Base-by-base conservation (phyloP, 495 filamentous ascomycete genomes). In the Extremus antarcticus region DNA sequence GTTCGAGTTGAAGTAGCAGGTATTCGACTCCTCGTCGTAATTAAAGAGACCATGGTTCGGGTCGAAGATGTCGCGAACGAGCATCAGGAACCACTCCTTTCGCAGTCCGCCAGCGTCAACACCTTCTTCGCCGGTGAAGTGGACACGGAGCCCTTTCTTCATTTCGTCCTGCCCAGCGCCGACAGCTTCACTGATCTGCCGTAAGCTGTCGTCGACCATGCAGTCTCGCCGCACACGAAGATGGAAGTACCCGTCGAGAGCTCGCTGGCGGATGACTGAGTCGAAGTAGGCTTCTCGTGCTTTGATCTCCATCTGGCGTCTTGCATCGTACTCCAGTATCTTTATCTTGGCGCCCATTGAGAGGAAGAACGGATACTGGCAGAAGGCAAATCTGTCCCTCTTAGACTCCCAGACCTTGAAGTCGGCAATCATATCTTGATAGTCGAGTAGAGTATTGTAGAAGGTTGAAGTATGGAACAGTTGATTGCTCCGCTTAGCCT, bases 61-160 rank as follows among this genome's bases (percentile, higher is more conserved):
- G 63, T 94, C 89, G 68, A 95, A 95, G 23, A 97, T 80, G 63
- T 97, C 90, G 55, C 91, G 76, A 17, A 94, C 87, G 17, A 97
- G 79, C 50, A 95, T 76, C 35, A 95, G 72, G 63, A 97, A 97
- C 91, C 91, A 97, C 69, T 97, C 90, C 66, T 97, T 97, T 47
- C 89, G 80, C 25, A 94, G 76, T 3, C 90, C 90, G 24, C 90
- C 90, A 9, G 87, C 91, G 71, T 97, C 90, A 45, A 96, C 79
- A 1, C 90, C 90, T 66, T 95, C 90, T 67, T 95, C 91, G 43
- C 88, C 89, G 21, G 79, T 66, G 61, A 97, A 97, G 54, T 87
- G 84, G 46, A 96, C 90, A 25, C 86, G 81, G 45, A 97, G 70
- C 7, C 85, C 88, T 67, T 97, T 96, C 69, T 97, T 97, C 69